Base-by-base conservation (phyloP, 2,329 filamentous ascomycete species). In the Rutstroemia sp. region DNA sequence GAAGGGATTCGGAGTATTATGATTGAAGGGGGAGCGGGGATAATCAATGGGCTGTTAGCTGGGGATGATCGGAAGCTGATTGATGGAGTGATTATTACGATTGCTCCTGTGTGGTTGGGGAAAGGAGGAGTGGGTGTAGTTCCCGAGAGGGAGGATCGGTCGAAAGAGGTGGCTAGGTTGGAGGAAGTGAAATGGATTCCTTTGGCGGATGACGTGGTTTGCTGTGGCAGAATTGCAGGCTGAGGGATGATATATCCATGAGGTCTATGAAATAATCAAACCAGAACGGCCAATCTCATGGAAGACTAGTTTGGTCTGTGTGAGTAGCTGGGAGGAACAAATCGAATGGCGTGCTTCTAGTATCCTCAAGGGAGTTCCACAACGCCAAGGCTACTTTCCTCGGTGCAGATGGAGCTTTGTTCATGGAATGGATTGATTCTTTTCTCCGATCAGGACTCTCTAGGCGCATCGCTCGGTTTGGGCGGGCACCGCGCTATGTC, bases 91-190 rank as follows among this genome's bases (percentile, higher is more conserved):
- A 87, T 97, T 65, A 79, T 96, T 57, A 96, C 92, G 0, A 84
- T 96, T 66, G 91, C 92, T 3, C 92, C 92, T 8, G 90, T 85
- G 0, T 97, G 90, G 82, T 77, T 97, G n/a, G 92, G 92, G 1
- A 78, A 81, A 58, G 90, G 88, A 2, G 90, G 90, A 7, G 88
- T 96, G 9, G 78, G 84, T 10, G 89, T 96, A 2, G 86, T 83
- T 48, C 92, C 92, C 2, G 49, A 49, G 7, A 59, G 61, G 27
- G 52, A 49, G 21, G 37, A 30, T 7, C 44, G n/a, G 21, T 48
- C 54, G 12, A 30, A 34, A 8, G 56, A 58, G 16, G 51, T 58
- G 21, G 48, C 51, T n/a, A 58, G 44, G n/a, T 41, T 66, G 41
- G 50, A 42, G 21, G 48, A 57, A 30, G 52, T 66, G 6, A 59